A percentile compares a stretch with the other conserved stretches of the same genome.
phyloP scores from a whole-genome alignment of 257 asterid species.

The Coffea eugenioides region DNA sequence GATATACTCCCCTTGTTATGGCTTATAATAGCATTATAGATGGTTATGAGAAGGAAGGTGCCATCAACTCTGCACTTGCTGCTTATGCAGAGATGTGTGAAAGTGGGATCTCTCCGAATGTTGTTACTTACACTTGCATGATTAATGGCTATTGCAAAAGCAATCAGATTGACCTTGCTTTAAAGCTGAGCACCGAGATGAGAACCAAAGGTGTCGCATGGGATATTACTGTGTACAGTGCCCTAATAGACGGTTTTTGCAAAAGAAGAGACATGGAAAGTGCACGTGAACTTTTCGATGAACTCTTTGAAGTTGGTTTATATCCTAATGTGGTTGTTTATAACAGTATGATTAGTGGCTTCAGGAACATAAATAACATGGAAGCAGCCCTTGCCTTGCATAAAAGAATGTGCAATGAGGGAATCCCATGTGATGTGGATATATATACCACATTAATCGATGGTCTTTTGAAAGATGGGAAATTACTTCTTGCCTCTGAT shows the following conservation, averaged over 20 bases:
- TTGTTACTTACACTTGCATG: conserved; percentile 67
- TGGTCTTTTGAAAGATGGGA: conserved; percentile 62
- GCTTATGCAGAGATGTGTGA: conserved; percentile 58
- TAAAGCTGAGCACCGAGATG: conserved; percentile 59
- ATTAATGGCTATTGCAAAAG: conserved; percentile 65
- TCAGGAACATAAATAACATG: conserved; percentile 55
- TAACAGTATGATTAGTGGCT: conserved; percentile 80
- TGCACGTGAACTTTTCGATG: conserved; percentile 64
- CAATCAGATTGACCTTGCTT: conserved; percentile 44
- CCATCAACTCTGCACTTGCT: conserved; percentile 49
- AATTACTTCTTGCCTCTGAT: conserved; percentile 49
- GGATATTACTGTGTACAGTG: conserved; percentile 63
- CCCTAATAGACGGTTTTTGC: conserved; percentile 72
- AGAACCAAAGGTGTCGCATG: conserved; percentile 50
- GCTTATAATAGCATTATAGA: conserved; percentile 68
- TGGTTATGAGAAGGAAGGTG: conserved; percentile 71
- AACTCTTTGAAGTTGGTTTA: conserved; percentile 58
- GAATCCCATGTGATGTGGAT: conserved; percentile 56
- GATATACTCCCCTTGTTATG: conserved; percentile 49
- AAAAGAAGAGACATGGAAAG: conserved; percentile 63
- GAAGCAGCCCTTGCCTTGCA: conserved; percentile 51
- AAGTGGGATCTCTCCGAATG: conserved; percentile 47
- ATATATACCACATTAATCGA: conserved; percentile 85
- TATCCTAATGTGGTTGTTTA: conserved; percentile 60
- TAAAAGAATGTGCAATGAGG: conserved; percentile 52